A percentile compares a stretch with the other conserved stretches of the same genome.
phyloP scores from a whole-genome alignment of 2,329 filamentous ascomycete genomes.

The Penicillium sp. region DNA sequence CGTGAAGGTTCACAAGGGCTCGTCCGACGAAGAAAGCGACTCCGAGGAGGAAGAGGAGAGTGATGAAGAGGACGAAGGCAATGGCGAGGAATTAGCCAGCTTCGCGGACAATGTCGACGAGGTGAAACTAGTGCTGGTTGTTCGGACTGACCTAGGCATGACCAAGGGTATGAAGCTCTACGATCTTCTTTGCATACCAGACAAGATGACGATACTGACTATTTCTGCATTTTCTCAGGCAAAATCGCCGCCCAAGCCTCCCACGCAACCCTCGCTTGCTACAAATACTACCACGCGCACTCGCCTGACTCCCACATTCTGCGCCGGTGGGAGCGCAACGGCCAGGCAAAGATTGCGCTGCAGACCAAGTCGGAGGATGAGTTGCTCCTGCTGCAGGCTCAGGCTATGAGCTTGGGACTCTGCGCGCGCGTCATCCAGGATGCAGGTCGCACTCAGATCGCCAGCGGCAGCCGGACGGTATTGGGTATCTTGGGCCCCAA shows the following conservation, averaged over 20 bases:
- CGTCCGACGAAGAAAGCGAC: slow-evolving; percentile 38
- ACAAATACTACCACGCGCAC: slow-evolving; percentile 68
- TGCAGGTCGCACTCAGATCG: slow-evolving; percentile 96
- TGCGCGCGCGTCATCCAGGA: slow-evolving; percentile 89
- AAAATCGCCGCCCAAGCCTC: slow-evolving; percentile 96
- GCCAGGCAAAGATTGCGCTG: slow-evolving; percentile 90
- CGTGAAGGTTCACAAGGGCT: slow-evolving; percentile 44
- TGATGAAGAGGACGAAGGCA: slow-evolving; percentile 65
- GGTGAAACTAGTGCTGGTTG: slow-evolving; percentile 89
- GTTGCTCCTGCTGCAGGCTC: slow-evolving; percentile 68
- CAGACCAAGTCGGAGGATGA: slow-evolving; percentile 83
- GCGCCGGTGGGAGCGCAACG: slow-evolving; percentile 75
- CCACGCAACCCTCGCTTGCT: slow-evolving; percentile 96
- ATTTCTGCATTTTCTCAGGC: slow-evolving; percentile 50
- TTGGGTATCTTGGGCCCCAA: slow-evolving; percentile 78
- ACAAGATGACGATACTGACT: neutral
- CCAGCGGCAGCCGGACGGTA: slow-evolving; percentile 85
- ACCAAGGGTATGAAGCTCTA: slow-evolving; percentile 67
- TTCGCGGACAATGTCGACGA: slow-evolving; percentile 63
- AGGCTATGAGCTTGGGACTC: slow-evolving; percentile 76
- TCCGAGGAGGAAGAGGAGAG: slow-evolving; percentile 59
- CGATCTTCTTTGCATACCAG: neutral
- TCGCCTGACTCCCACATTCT: slow-evolving; percentile 60
- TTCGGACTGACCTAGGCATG: slow-evolving; percentile 93
- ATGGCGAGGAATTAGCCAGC: slow-evolving; percentile 45